phyloP scores from a whole-genome alignment of 495 filamentous ascomycete genomes.

The Pyrenula aspistea region DNA sequence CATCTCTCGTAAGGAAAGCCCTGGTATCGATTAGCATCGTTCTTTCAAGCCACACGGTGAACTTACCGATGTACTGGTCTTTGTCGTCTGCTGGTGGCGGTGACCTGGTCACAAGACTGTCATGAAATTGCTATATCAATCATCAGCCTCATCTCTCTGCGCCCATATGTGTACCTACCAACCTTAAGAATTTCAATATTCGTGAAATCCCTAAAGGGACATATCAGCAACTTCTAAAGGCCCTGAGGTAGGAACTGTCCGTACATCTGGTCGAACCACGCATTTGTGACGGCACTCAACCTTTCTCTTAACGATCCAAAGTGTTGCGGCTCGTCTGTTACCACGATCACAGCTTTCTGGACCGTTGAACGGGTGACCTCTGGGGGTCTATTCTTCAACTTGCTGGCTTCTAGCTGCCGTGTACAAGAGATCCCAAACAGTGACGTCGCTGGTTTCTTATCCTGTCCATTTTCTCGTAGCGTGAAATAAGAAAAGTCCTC shows the following conservation, averaged over 20 bases:
- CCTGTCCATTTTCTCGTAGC: slow-evolving; percentile 55
- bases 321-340: slow-evolving; percentile 76
- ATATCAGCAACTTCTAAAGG: slow-evolving; percentile 9
- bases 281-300: slow-evolving; percentile 75
- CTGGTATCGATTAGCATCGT: slow-evolving; percentile 22
- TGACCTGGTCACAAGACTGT: slow-evolving; percentile 57
- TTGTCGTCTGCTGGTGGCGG: slow-evolving; percentile 45
- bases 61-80: slow-evolving; percentile 75
- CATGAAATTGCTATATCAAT: slow-evolving; percentile 65
- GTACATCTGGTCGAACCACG: slow-evolving; percentile 94
- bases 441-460: slow-evolving; percentile 53
- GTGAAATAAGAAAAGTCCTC: slow-evolving; percentile 99
- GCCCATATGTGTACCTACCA: slow-evolving; percentile 10
- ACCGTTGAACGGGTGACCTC: slow-evolving; percentile 94
- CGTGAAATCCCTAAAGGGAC: slow-evolving; percentile 47
- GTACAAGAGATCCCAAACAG: slow-evolving; percentile 96
- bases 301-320: slow-evolving; percentile 73
- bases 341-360: slow-evolving; percentile 96
- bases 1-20: slow-evolving; percentile 78
- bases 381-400: slow-evolving; percentile 61
- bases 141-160: slow-evolving; percentile 6
- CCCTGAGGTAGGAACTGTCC: slow-evolving; percentile 20
- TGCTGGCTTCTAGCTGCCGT: slow-evolving; percentile 71
- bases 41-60: background rate
- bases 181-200: slow-evolving; percentile 64